phyloP scores from a whole-genome alignment of 148 eudicot species.

The Pharnaceum exiguum region DNA sequence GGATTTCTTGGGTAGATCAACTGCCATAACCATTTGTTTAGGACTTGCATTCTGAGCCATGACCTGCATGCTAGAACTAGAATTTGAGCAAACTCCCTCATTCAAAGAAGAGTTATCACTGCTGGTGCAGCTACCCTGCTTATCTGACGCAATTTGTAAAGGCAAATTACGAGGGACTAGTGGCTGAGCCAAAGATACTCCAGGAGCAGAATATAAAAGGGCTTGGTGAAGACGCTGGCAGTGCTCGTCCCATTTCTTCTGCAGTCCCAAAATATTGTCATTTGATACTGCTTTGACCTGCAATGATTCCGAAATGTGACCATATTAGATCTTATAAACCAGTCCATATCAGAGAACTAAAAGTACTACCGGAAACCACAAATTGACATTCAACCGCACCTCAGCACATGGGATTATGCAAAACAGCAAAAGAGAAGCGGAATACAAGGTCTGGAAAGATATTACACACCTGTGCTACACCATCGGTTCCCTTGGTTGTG shows the following conservation, averaged over 20 bases:
- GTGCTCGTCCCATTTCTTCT: conserved; percentile 78
- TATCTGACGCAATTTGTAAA: conserved; percentile 24
- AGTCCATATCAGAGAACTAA: background rate
- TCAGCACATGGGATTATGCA: background rate
- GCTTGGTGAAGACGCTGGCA: conserved; percentile 53
- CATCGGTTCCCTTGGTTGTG: conserved; percentile 34
- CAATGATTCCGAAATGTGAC: conserved; percentile 30
- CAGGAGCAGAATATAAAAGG: conserved; percentile 21
- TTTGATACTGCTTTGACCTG: conserved; percentile 54
- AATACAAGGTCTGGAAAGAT: background rate
- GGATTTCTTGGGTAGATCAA: conserved; percentile 13
- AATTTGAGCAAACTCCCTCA: conserved; percentile 31
- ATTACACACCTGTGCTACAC: conserved; percentile 41
- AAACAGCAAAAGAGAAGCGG: background rate
- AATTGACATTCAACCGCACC: too few relatives aligned
- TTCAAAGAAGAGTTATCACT: conserved; percentile 28
- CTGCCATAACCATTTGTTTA: conserved; percentile 8
- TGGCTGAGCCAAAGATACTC: conserved; percentile 23
- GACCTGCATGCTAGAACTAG: conserved; percentile 25
- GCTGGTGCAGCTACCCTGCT: conserved; percentile 24
- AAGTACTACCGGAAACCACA: background rate
- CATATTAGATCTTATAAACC: background rate
- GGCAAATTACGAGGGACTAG: conserved; percentile 22
- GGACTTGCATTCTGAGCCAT: conserved; percentile 22
- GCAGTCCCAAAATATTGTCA: conserved; percentile 38